Evolutionary conservation across 176 grass and related monocot genomes (phyloP).

Genomic region (Lolium perenne): DNA sequence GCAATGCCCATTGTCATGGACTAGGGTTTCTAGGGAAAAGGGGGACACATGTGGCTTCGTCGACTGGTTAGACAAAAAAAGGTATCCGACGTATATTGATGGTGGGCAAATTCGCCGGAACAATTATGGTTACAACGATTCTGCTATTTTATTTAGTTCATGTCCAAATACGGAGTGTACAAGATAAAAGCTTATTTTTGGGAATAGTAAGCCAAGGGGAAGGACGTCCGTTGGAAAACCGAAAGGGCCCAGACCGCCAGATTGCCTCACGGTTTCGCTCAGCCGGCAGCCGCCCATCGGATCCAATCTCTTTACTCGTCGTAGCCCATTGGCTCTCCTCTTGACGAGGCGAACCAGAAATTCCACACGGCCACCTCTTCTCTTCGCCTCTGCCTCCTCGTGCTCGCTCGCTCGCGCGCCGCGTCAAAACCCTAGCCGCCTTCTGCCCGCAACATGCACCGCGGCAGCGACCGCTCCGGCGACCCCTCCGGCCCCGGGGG

Average conservation of each 20-base stretch:
- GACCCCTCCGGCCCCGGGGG: constrained; percentile 20
- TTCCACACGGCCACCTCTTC: background rate
- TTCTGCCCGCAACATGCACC: constrained; percentile 44
- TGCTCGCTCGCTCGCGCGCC: background rate
- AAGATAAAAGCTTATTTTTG: no score
- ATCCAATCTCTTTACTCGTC: constrained; percentile 19
- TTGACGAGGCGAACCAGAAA: constrained; percentile 8
- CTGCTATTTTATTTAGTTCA: no score
- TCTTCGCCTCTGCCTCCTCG: background rate
- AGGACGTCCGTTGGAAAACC: background rate
- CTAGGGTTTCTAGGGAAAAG: no score
- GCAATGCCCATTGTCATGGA: no score
- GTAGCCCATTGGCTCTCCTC: background rate
- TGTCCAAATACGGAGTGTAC: no score
- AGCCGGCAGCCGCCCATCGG: background rate
- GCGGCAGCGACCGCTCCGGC: constrained; percentile 57
- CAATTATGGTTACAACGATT: no score
- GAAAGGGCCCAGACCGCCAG: background rate
- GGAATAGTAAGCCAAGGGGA: no score
- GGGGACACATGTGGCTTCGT: no score
- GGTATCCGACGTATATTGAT: no score
- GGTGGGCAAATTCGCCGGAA: no score
- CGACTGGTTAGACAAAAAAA: no score
- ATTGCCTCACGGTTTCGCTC: background rate
- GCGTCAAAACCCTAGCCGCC: constrained; percentile 44